Percentiles rank a stretch among this genome's conserved stretches.
Conservation (phyloP, 495 filamentous ascomycete species). For the Aspergillus nanangensis region DNA sequence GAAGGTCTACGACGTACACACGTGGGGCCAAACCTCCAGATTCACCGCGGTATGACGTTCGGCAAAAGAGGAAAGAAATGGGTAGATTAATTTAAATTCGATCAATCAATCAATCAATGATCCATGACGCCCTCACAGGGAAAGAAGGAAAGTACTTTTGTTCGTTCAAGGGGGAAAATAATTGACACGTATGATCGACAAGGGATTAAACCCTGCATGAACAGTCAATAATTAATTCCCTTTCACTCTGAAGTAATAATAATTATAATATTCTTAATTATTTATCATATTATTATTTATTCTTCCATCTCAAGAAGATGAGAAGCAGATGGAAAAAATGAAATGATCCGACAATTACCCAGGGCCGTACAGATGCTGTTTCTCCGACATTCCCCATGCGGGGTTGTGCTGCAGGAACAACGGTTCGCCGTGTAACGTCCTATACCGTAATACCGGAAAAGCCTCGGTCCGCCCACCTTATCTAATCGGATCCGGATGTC, state of each 20-base stretch:
- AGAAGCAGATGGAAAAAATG: constrained; percentile 1
- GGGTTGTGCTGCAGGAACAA: constrained; percentile 6
- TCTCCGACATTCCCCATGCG: constrained; percentile 5
- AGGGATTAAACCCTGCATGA: too few relatives aligned
- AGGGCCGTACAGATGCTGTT: constrained; percentile 2
- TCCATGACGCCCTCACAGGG: too few relatives aligned
- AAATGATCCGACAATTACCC: constrained; percentile 14
- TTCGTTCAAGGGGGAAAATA: not conserved
- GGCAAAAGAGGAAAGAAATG: constrained; percentile 6
- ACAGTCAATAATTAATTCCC: too few relatives aligned
- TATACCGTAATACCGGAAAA: constrained; percentile 2
- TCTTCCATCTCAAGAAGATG: not conserved
- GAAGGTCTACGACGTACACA: constrained; percentile 7
- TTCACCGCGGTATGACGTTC: constrained; percentile 22
- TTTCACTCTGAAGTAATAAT: too few relatives aligned
- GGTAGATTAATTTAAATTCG: too few relatives aligned
- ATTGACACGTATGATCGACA: constrained; percentile 4
- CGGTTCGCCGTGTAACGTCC: constrained; percentile 12
- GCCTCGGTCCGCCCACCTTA: constrained; percentile 8
- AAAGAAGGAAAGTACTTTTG: not conserved
- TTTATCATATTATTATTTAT: not conserved
- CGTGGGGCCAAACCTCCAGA: constrained; percentile 18
- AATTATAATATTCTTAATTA: too few relatives aligned
- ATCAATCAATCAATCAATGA: too few relatives aligned
- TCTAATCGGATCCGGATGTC: constrained; percentile 8